A percentile compares a stretch with the other conserved stretches of the same genome.
phyloP scores from a whole-genome alignment of 1,284 basidiomycete species.

The Prillingera fragicola region DNA sequence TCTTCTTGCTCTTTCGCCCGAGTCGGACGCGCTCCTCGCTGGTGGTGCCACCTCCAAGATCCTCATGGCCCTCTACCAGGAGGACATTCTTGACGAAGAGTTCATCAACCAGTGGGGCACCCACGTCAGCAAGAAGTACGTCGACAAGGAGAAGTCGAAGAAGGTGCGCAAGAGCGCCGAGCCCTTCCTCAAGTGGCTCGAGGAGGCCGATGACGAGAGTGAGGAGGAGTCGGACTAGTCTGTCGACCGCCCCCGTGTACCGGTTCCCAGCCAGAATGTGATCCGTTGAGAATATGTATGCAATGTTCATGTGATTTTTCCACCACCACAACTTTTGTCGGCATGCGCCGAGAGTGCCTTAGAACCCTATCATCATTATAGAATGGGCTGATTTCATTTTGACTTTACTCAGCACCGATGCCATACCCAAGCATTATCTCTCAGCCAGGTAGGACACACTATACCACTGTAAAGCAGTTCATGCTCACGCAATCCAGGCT shows the following conservation, averaged over 20 bases:
- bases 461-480: not conserved
- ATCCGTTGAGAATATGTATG: too few relatives aligned
- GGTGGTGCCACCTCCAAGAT: constrained; percentile 58
- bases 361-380: too few relatives aligned
- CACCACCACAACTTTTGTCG: too few relatives aligned
- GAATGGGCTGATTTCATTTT: too few relatives aligned
- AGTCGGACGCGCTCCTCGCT: constrained; percentile 33
- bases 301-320: too few relatives aligned
- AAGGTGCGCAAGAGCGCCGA: constrained; percentile 92
- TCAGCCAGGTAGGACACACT: constrained; percentile 13
- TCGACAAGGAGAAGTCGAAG: constrained; percentile 91
- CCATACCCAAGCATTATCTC: constrained; percentile 33
- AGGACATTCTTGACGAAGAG: constrained; percentile 87
- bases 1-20: constrained; percentile 66
- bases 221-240: constrained; percentile 6
- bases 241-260: too few relatives aligned
- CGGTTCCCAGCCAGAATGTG: too few relatives aligned
- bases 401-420: too few relatives aligned
- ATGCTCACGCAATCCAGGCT: constrained; percentile 21
- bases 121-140: constrained; percentile 96
- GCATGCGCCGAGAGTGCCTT: too few relatives aligned
- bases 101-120: constrained; percentile 89
- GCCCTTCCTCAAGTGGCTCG: constrained; percentile 69
- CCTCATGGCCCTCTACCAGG: constrained; percentile 91
- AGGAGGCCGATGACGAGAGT: constrained; percentile 19